Percentiles rank a stretch among this genome's conserved stretches.
Conservation (phyloP, 78 protist species). For the Bigelowiella natans region DNA sequence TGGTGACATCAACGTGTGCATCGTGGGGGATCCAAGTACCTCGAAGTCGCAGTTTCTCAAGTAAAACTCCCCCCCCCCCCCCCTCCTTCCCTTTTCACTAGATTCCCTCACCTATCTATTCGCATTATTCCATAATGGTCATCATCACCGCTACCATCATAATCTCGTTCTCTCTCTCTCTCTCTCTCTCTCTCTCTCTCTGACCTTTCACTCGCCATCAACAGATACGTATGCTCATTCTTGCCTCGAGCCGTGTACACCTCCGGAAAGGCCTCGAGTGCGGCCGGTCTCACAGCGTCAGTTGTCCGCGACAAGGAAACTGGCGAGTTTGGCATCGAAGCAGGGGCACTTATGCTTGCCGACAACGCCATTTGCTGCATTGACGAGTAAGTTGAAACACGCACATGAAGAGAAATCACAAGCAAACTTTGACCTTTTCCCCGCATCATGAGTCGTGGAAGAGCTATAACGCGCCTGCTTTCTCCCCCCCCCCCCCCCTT, state of each 20-base stretch:
- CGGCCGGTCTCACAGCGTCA: slow-evolving; percentile 88
- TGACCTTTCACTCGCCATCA: neutral
- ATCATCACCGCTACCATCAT: neutral
- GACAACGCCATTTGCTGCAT: slow-evolving; percentile 97
- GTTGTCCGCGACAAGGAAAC: slow-evolving; percentile 89
- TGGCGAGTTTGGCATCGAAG: slow-evolving; percentile 94
- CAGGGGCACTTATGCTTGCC: slow-evolving; percentile 99
- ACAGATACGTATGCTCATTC: slow-evolving; percentile 65
- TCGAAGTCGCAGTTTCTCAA: slow-evolving; percentile 94
- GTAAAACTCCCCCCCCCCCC: slow-evolving; percentile 2
- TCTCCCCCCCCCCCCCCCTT: too few relatives aligned
- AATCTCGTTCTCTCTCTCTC: neutral
- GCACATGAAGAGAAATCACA: slow-evolving; percentile 97
- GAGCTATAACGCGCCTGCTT: too few relatives aligned
- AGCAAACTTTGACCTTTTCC: slow-evolving; percentile 59
- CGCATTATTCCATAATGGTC: neutral
- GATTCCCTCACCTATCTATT: neutral
- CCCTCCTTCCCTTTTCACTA: neutral
- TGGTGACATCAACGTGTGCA: slow-evolving; percentile 94
- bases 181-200: neutral
- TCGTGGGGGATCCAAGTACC: slow-evolving; percentile 97
- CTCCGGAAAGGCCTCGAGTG: slow-evolving; percentile 52
- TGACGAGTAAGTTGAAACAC: too few relatives aligned
- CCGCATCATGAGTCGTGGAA: too few relatives aligned
- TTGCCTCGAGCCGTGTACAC: slow-evolving; percentile 96